phyloP scores from a whole-genome alignment of 2,329 filamentous ascomycete genomes.

The Talaromyces sp. region DNA sequence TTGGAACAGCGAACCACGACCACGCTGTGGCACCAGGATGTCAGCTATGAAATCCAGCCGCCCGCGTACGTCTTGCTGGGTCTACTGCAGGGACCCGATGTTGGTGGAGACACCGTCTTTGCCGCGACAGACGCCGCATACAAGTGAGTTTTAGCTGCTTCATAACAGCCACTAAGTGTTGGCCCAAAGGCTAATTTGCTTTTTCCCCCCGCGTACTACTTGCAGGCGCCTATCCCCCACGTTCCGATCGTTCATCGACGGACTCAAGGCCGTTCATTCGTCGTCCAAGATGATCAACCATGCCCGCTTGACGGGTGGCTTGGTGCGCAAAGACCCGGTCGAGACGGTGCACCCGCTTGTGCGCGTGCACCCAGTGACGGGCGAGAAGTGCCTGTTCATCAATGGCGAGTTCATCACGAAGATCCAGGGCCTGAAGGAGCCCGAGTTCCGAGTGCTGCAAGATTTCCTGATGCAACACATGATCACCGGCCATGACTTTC shows the following conservation, averaged over 20 bases:
- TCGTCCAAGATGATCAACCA: slow-evolving; percentile 42
- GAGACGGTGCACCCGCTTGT: slow-evolving; percentile 42
- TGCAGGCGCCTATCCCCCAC: slow-evolving; percentile 44
- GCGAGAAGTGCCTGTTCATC: slow-evolving; percentile 44
- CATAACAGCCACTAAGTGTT: neutral
- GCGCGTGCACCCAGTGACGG: slow-evolving; percentile 45
- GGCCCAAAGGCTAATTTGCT: neutral
- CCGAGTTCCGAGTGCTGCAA: slow-evolving; percentile 40
- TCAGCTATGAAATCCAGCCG: slow-evolving; percentile 45
- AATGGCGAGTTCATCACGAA: slow-evolving; percentile 46
- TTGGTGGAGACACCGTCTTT: slow-evolving; percentile 46
- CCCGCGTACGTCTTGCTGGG: slow-evolving; percentile 46
- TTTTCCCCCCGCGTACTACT: slow-evolving; percentile 4
- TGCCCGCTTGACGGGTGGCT: slow-evolving; percentile 35
- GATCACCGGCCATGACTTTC: slow-evolving; percentile 43
- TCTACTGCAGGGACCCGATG: slow-evolving; percentile 45
- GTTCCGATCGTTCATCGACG: slow-evolving; percentile 36
- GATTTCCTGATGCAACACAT: slow-evolving; percentile 47
- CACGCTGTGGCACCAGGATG: slow-evolving; percentile 46
- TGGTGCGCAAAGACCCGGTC: slow-evolving; percentile 41
- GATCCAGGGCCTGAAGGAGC: slow-evolving; percentile 44
- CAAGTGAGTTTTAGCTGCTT: slow-evolving; percentile 23
- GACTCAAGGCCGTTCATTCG: slow-evolving; percentile 33
- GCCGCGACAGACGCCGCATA: slow-evolving; percentile 42
- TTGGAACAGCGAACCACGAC: slow-evolving; percentile 40